These are phyloP conservation scores for Ceratocystis eucalypticola DNA, from an alignment of 2,329 filamentous ascomycete species.

Conservation along the genomic window DNA sequence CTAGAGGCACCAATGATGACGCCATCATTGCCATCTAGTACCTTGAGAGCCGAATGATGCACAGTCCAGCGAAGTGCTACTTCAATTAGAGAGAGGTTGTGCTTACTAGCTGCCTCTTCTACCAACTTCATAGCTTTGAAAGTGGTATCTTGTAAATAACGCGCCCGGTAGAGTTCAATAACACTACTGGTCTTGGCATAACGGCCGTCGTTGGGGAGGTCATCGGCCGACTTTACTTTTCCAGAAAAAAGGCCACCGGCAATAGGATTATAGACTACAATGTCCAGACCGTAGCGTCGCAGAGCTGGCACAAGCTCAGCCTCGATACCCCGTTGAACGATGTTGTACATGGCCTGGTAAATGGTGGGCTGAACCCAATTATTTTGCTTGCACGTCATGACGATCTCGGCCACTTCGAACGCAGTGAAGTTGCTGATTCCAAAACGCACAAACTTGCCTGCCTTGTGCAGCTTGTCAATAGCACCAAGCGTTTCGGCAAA, in stretches of 20 bases:
- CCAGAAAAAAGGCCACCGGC: conserved; percentile 70
- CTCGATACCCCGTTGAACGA: conserved; percentile 63
- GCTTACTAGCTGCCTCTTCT: conserved; percentile 52
- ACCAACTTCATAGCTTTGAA: conserved; percentile 53
- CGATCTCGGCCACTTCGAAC: conserved; percentile 77
- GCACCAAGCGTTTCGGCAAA: conserved; percentile 70
- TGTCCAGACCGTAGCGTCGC: conserved; percentile 60
- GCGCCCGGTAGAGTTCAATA: conserved; percentile 46
- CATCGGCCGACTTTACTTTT: conserved; percentile 57
- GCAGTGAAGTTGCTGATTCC: conserved; percentile 77
- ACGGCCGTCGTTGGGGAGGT: conserved; percentile 50
- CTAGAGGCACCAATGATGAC: conserved; percentile 48
- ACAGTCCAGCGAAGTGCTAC: conserved; percentile 59
- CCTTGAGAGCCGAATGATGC: conserved; percentile 51
- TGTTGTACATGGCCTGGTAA: conserved; percentile 83
- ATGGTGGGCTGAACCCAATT: conserved; percentile 72
- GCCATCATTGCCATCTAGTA: conserved; percentile 42
- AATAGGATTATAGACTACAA: conserved; percentile 72
- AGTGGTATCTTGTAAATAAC: conserved; percentile 50
- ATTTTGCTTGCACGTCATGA: conserved; percentile 63
- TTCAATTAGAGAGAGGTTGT: conserved; percentile 57
- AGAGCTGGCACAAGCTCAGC: conserved; percentile 60
- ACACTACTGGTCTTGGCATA: conserved; percentile 47
- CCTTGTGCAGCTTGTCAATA: conserved; percentile 68
- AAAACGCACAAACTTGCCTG: conserved; percentile 69